Base-by-base conservation (phyloP, 164 flowering plant genomes). In the Stephania japonica region DNA sequence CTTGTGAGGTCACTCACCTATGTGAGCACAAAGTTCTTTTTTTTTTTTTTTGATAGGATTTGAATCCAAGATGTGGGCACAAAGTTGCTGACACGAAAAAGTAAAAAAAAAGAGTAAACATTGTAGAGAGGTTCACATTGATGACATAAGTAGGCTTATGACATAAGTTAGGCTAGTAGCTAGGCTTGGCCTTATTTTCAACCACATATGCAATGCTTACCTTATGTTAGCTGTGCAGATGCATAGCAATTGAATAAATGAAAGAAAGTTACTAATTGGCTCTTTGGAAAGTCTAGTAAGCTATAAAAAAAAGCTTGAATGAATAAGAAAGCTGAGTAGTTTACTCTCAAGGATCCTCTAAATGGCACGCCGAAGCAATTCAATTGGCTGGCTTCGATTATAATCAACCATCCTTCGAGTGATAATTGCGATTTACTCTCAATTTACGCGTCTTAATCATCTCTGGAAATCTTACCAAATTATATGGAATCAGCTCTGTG, bases 131-230 rank as follows among this genome's bases (percentile, higher is more conserved):
- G 25, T 12, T 8, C 38, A 65, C 26, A 25, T 50, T 68, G 70
- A 68, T 68, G 53, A 7, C 16, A 12, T 16, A 68, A 68, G 24
- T 68, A n/a, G n/a, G n/a, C n/a, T n/a, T n/a, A 68, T 68, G 53
- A 7, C 16, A 12, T 16, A 68, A 68, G 24, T 68, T 68, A 68
- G 70, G 70, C 42, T 32, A 43, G 43, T 68, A 12, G 53, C 42
- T 68, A 42, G 70, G 70, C 42, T 68, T 47, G 10, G 53, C 16
- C 12, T 47, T 16, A 47, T 47, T 47, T 47, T 47, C 53, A 47
- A 9, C 53, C 53, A 47, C 53, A 47, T 14, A 65, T 65, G 38
- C 68, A 65, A 26, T 11, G 42, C 13, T 47, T 9, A 16, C 16
- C 53, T 47, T 12, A 47, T n/a, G n/a, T n/a, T n/a, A n/a, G n/a